phyloP scores from a whole-genome alignment of 2,329 filamentous ascomycete species.

The Xylaria sp. region DNA sequence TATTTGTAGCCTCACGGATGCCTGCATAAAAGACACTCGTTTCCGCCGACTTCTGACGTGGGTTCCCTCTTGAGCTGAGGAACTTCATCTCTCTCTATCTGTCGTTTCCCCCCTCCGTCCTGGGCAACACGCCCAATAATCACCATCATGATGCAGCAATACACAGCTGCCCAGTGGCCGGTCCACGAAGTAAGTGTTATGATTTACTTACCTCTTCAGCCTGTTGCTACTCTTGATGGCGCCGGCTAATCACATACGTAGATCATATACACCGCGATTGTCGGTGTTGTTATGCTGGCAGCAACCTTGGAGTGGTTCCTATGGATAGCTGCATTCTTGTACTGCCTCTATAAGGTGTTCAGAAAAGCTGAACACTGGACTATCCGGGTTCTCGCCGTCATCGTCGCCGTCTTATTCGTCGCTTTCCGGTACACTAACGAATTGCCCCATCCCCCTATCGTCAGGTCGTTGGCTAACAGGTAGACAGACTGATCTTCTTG shows the following conservation, averaged over 20 bases:
- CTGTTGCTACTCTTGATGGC: not conserved
- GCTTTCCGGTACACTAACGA: conserved; percentile 58
- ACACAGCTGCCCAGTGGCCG: conserved; percentile 45
- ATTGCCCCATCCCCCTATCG: not conserved
- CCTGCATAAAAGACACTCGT: conserved; percentile 23
- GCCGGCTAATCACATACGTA: conserved; percentile 35
- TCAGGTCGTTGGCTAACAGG: conserved; percentile 14
- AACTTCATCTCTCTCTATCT: not conserved
- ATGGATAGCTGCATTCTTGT: conserved; percentile 89
- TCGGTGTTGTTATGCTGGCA: conserved; percentile 75
- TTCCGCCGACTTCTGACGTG: conserved; percentile 17
- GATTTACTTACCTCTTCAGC: conserved; percentile 12
- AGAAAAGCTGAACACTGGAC: conserved; percentile 86
- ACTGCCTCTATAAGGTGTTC: conserved; percentile 84
- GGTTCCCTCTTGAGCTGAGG: conserved; percentile 5
- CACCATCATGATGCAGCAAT: conserved; percentile 37
- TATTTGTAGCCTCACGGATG: conserved; percentile 20
- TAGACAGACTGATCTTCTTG: conserved; percentile 68
- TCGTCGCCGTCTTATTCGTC: conserved; percentile 71
- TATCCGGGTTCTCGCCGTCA: conserved; percentile 68
- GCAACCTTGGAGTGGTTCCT: conserved; percentile 90
- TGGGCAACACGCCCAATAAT: not conserved
- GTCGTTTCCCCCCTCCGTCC: conserved; percentile 1
- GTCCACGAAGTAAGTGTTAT: conserved; percentile 39
- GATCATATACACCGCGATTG: conserved; percentile 79